Percentiles rank a stretch among this genome's conserved stretches.
Conservation (phyloP, 2,329 filamentous ascomycete genomes). For the Colletotrichum limetticola region DNA sequence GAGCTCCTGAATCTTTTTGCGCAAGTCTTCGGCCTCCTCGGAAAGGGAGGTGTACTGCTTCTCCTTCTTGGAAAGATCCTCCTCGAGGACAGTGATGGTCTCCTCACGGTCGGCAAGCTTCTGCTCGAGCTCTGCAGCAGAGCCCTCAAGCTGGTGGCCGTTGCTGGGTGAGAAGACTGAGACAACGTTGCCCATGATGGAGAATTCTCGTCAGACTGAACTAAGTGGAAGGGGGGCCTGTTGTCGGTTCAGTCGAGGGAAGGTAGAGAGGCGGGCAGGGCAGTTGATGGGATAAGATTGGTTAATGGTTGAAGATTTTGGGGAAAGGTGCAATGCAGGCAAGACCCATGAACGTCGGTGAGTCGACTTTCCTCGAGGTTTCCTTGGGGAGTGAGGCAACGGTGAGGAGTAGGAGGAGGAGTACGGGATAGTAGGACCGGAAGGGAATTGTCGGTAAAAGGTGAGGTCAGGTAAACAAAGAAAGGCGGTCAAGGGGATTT, state of each 20-base stretch:
- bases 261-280: too few species aligned
- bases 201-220: not conserved
- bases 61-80: constrained; percentile 50
- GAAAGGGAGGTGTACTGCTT: constrained; percentile 47
- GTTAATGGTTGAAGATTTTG: constrained; percentile 9
- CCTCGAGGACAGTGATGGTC: constrained; percentile 46
- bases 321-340: constrained; percentile 14
- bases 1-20: constrained; percentile 51
- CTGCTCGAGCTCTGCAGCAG: constrained; percentile 47
- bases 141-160: constrained; percentile 47
- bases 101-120: constrained; percentile 52
- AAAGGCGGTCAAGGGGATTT: constrained; percentile 25
- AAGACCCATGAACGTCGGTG: constrained; percentile 31
- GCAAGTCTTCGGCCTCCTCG: constrained; percentile 50
- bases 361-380: not conserved
- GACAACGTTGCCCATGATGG: constrained; percentile 52
- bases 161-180: constrained; percentile 48
- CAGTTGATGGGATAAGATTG: not conserved
- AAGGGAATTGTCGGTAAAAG: constrained; percentile 3
- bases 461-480: constrained; percentile 11
- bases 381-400: not conserved
- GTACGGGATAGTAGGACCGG: not conserved
- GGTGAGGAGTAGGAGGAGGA: not conserved
- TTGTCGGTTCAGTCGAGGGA: constrained; percentile 6
- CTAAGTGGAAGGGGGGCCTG: not conserved